A percentile compares a stretch with the other conserved stretches of the same genome.
These are phyloP conservation scores for Penicillium sp. DNA, from an alignment of 2,329 filamentous ascomycete species.

Conservation along the genomic window DNA sequence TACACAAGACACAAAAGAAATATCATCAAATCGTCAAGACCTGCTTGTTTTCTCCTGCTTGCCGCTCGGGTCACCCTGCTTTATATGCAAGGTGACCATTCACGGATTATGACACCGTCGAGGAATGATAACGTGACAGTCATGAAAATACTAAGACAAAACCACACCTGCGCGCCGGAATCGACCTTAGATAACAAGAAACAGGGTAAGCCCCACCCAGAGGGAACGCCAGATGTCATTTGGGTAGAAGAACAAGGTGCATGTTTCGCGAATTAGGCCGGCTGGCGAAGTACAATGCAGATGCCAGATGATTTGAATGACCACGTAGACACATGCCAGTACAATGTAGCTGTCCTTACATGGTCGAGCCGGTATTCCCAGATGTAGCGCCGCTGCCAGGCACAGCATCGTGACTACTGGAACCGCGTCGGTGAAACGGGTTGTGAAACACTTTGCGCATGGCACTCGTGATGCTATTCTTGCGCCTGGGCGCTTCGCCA, in stretches of 20 bases:
- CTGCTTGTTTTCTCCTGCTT: slow-evolving; percentile 9
- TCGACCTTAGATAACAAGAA: slow-evolving; percentile 10
- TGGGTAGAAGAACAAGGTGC: background rate
- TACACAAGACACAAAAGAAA: no score
- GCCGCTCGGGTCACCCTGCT: slow-evolving; percentile 1
- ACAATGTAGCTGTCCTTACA: no score
- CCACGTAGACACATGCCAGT: no score
- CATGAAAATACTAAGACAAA: slow-evolving; percentile 1
- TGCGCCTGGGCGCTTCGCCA: slow-evolving; percentile 21
- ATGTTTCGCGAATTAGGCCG: background rate
- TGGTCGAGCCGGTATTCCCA: background rate
- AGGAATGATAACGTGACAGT: slow-evolving; percentile 1
- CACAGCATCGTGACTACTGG: slow-evolving; percentile 15
- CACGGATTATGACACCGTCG: slow-evolving; percentile 4
- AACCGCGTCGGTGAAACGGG: slow-evolving; percentile 40
- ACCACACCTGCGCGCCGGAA: background rate
- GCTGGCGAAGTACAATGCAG: slow-evolving; percentile 2
- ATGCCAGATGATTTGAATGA: slow-evolving; percentile 1
- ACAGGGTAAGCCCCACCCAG: background rate
- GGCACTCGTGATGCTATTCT: slow-evolving; percentile 39
- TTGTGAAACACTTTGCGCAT: slow-evolving; percentile 43
- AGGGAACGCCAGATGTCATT: slow-evolving; percentile 13
- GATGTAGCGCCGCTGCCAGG: background rate
- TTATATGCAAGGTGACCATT: slow-evolving; percentile 8
- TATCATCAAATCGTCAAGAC: slow-evolving; percentile 13